These are phyloP conservation scores for Macroventuria anomochaeta DNA, from an alignment of 2,329 filamentous ascomycete genomes.

Conservation along the genomic window DNA sequence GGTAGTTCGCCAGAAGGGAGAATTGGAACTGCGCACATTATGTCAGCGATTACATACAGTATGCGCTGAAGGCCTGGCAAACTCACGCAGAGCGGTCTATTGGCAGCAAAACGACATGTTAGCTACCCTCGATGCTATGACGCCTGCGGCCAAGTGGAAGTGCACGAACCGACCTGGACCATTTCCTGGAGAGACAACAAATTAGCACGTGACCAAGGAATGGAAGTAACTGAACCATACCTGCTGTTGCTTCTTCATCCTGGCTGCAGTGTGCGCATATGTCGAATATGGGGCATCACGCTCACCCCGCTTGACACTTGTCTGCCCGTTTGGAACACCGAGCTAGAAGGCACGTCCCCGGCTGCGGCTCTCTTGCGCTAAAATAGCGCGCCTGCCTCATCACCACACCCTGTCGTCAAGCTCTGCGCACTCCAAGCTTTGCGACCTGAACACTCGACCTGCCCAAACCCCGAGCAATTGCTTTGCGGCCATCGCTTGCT, in stretches of 20 bases:
- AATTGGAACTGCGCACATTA: conserved; percentile 69
- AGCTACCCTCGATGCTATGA: conserved; percentile 45
- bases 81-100: conserved; percentile 50
- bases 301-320: conserved; percentile 15
- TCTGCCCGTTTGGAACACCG: conserved; percentile 3
- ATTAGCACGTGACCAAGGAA: conserved; percentile 39
- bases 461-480: not conserved
- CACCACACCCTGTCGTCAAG: conserved; percentile 11
- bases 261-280: conserved; percentile 48
- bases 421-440: conserved; percentile 5
- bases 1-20: conserved; percentile 83
- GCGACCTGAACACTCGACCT: not conserved
- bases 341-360: conserved; percentile 10
- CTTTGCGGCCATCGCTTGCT: not conserved
- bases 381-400: conserved; percentile 3
- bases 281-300: conserved; percentile 20
- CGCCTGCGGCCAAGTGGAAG: conserved; percentile 27
- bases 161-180: conserved; percentile 95
- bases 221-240: too few species aligned
- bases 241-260: conserved; percentile 51
- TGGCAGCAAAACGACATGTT: conserved; percentile 38
- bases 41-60: not conserved
- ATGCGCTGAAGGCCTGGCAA: not conserved
- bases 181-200: conserved; percentile 73
- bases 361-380: conserved; percentile 12